A percentile compares a stretch with the other conserved stretches of the same genome.
Conservation (phyloP, 176 grass and related monocot genomes). For the Thalia dealbata region DNA sequence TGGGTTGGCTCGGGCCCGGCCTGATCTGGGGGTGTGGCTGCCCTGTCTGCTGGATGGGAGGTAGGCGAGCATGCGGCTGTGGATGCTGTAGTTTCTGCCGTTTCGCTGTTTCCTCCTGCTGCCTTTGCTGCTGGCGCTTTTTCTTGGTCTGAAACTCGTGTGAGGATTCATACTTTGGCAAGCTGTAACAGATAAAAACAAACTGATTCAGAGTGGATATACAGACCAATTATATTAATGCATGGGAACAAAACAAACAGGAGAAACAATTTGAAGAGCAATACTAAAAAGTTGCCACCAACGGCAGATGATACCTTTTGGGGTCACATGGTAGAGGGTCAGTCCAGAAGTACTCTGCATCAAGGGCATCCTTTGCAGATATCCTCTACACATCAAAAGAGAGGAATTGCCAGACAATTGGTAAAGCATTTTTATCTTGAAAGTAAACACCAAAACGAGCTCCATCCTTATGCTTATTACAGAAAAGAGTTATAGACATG, state of each 20-base stretch:
- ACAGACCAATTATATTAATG: background rate
- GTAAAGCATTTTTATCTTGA: background rate
- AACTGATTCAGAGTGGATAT: background rate
- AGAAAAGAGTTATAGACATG: background rate
- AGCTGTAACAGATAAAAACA: slow-evolving; percentile 32
- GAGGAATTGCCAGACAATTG: background rate
- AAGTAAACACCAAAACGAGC: background rate
- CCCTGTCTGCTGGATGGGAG: slow-evolving; percentile 74
- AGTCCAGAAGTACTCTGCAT: slow-evolving; percentile 96
- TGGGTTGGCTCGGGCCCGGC: slow-evolving; percentile 41
- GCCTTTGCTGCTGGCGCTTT: slow-evolving; percentile 84
- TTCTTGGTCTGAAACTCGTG: slow-evolving; percentile 97
- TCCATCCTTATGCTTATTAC: background rate
- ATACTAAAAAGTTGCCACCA: background rate
- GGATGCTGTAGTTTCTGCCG: slow-evolving; percentile 84
- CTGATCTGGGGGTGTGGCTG: slow-evolving; percentile 62
- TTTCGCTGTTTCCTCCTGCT: slow-evolving; percentile 86
- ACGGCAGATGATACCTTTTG: slow-evolving; percentile 37
- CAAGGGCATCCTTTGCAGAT: slow-evolving; percentile 84
- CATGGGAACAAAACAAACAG: background rate
- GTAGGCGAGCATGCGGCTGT: slow-evolving; percentile 69
- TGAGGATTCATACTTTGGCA: slow-evolving; percentile 78
- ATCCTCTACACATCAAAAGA: slow-evolving; percentile 46
- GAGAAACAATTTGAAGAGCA: background rate
- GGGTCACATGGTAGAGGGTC: slow-evolving; percentile 90